Evolutionary conservation across 441 rosid genomes (phyloP).

Genomic region (Gossypium laxum): DNA sequence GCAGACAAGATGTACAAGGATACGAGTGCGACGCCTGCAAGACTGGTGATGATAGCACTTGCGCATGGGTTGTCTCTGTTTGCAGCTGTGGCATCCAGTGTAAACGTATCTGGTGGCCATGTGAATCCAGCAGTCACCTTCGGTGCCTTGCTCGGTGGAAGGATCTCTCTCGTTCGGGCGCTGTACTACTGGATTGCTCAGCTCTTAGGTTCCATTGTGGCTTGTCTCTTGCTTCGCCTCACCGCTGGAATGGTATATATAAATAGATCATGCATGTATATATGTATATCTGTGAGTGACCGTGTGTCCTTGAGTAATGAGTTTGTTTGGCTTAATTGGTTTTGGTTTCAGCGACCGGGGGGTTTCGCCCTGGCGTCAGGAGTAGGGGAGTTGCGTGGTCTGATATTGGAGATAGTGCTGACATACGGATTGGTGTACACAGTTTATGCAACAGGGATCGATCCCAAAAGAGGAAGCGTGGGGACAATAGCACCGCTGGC

Average conservation of each 20-base stretch:
- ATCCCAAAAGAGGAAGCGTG: constrained; percentile 22
- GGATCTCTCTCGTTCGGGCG: constrained; percentile 17
- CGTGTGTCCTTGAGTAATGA: background rate
- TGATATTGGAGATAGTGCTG: constrained; percentile 23
- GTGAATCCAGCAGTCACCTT: constrained; percentile 27
- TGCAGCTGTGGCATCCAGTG: constrained; percentile 13
- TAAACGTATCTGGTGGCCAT: constrained; percentile 28
- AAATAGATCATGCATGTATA: background rate
- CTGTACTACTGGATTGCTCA: constrained; percentile 26
- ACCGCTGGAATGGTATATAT: constrained; percentile 19
- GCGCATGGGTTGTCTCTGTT: constrained; percentile 25
- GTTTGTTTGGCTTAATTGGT: background rate
- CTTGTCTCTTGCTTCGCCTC: constrained; percentile 21
- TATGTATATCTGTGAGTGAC: background rate
- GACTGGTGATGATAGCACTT: constrained; percentile 16
- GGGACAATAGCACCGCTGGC: constrained; percentile 24
- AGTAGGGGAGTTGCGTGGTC: constrained; percentile 17
- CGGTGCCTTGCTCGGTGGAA: constrained; percentile 24
- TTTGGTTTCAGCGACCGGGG: constrained; percentile 15
- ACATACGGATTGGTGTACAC: constrained; percentile 27
- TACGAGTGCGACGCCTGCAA: background rate
- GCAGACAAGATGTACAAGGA: constrained; percentile 14
- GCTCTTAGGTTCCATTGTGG: constrained; percentile 21
- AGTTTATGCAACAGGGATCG: constrained; percentile 21
- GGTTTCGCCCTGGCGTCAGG: constrained; percentile 16